Base-by-base conservation (phyloP, 352 stramenopile genomes). In the Phytophthora hybrid region DNA sequence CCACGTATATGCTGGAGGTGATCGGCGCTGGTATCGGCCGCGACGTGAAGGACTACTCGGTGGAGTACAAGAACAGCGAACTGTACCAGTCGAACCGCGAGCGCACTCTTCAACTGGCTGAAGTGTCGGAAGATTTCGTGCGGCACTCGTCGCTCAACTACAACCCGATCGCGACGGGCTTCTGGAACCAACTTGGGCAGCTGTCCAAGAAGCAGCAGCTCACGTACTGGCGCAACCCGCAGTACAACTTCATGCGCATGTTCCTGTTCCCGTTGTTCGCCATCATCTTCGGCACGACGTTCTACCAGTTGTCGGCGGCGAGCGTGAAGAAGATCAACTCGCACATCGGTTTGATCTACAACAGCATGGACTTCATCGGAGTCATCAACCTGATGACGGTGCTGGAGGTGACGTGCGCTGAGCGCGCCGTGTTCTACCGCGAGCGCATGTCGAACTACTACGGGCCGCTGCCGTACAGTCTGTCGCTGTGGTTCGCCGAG, bases 1-100 rank as follows among this genome's bases (percentile, higher is more conserved):
- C 93, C 5, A 97, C 82, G 53, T 98, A 89, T 79, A 97, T 98
- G 89, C 78, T 98, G 4, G 91, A 97, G 37, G 82, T 93, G 7
- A 96, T 96, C 58, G 89, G 88, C 14, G 87, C 89, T 29, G 90
- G 84, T 71, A 87, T 91, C 59, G 81, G 76, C 16, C 78, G 78
- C 47, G 80, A 98, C 56, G 80, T 80, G 11, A 83, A 85, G 52
- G 69, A 89, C 26, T 88, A 89, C 69, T 81, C 80, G 16, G 49
- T 81, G 5, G 82, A 89, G 46, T 86, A 89, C 63, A 62, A 63
- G 23, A 83, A 87, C 23, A 88, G 78, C 8, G 29, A 73, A 9
- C 44, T 88, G n/a, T 78, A 19, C 47, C 51, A 65, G 18, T 21
- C 37, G 9, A 90, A 88, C 63, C 63, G 60, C 7, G 81, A 77